These are phyloP conservation scores for Penicillium sp. DNA, from an alignment of 2,329 filamentous ascomycete genomes.

Conservation along the genomic window DNA sequence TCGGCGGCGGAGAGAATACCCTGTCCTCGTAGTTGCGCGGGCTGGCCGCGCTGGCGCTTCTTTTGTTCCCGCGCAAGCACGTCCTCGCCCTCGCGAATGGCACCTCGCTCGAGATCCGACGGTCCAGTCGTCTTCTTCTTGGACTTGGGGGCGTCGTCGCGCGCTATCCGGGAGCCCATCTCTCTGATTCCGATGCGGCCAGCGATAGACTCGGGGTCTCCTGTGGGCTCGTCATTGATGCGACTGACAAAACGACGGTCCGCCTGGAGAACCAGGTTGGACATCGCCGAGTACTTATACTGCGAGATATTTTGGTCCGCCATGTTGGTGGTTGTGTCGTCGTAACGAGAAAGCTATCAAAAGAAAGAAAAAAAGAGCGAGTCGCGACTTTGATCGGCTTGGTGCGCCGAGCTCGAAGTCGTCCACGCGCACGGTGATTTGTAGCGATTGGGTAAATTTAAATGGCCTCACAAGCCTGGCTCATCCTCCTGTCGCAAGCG, in stretches of 20 bases:
- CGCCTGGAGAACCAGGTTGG: constrained; percentile 99
- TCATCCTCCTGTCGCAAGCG: constrained; percentile 40
- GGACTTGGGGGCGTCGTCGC: constrained; percentile 78
- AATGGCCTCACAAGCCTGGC: constrained; percentile 41
- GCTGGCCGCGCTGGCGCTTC: constrained; percentile 80
- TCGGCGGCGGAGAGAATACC: constrained; percentile 85
- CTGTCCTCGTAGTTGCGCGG: constrained; percentile 69
- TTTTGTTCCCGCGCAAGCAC: constrained; percentile 81
- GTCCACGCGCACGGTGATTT: constrained; percentile 35
- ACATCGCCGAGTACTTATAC: constrained; percentile 99
- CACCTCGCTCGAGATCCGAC: constrained; percentile 73
- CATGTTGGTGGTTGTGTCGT: constrained; percentile 57
- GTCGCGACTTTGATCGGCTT: constrained; percentile 34
- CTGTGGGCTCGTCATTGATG: constrained; percentile 91
- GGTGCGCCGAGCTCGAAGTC: constrained; percentile 40
- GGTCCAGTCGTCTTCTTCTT: constrained; percentile 72
- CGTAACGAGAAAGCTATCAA: constrained; percentile 19
- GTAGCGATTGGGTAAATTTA: constrained; percentile 28
- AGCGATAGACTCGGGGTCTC: constrained; percentile 95
- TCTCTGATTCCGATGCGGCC: constrained; percentile 91
- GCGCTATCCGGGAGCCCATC: constrained; percentile 85
- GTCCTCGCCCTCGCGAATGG: constrained; percentile 78
- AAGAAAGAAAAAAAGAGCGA: constrained; percentile 25
- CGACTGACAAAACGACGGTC: constrained; percentile 94
- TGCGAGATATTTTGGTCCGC: constrained; percentile 80